Conservation (phyloP, 2,329 filamentous ascomycete species). For the Penicillium capsulatum region DNA sequence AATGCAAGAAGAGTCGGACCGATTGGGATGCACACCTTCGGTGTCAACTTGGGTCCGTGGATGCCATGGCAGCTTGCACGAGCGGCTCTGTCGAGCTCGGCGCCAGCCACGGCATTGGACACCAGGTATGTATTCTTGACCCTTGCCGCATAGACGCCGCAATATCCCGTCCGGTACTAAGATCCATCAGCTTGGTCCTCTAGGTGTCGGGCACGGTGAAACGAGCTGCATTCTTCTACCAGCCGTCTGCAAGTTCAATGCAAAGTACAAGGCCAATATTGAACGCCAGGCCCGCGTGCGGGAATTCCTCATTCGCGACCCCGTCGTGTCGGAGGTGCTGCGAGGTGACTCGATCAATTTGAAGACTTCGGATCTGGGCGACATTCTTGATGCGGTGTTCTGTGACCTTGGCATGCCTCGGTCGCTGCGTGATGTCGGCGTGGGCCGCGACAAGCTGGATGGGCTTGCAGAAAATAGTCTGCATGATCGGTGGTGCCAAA, state of each 20-base stretch:
- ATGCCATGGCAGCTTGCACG: constrained; percentile 51
- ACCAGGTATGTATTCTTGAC: constrained; percentile 34
- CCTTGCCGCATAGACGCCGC: too few species aligned
- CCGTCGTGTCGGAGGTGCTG: constrained; percentile 38
- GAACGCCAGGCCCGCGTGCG: constrained; percentile 42
- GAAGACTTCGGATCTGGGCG: constrained; percentile 43
- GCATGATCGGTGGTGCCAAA: constrained; percentile 21
- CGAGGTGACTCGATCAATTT: constrained; percentile 25
- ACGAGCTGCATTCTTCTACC: constrained; percentile 56
- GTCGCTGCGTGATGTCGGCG: constrained; percentile 49
- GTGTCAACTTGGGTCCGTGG: constrained; percentile 51
- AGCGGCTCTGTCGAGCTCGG: constrained; percentile 44
- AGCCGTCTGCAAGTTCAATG: constrained; percentile 55
- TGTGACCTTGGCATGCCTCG: constrained; percentile 52
- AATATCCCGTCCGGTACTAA: too few species aligned
- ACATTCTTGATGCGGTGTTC: constrained; percentile 51
- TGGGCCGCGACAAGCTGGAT: constrained; percentile 48
- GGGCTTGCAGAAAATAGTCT: constrained; percentile 39
- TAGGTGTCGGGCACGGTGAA: constrained; percentile 58
- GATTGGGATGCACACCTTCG: constrained; percentile 44
- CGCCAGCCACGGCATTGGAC: constrained; percentile 51
- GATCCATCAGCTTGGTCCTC: constrained; percentile 43
- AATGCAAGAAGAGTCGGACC: constrained; percentile 34
- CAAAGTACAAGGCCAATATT: constrained; percentile 39
- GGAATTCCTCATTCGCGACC: constrained; percentile 40